phyloP scores from a whole-genome alignment of 495 filamentous ascomycete species.

The Endocarpon pusillum region DNA sequence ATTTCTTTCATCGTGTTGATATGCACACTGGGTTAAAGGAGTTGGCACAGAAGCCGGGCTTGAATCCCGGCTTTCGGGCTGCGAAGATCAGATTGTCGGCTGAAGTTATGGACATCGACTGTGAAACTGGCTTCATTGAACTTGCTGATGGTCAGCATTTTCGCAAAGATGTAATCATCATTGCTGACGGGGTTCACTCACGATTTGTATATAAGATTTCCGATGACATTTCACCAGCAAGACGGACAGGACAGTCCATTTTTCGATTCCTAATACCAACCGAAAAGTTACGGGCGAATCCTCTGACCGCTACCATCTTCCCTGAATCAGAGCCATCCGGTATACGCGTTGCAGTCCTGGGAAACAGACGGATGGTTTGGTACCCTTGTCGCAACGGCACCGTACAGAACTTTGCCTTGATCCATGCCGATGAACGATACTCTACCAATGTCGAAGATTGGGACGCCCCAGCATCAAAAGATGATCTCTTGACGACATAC shows the following conservation, averaged over 20 bases:
- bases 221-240: neutral
- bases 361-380: constrained; percentile 13
- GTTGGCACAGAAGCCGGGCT: constrained; percentile 17
- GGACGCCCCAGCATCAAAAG: too few species aligned
- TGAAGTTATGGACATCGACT: constrained; percentile 17
- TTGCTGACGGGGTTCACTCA: constrained; percentile 31
- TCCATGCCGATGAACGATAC: too few species aligned
- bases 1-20: constrained; percentile 36
- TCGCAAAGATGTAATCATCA: constrained; percentile 28
- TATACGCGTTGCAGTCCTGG: neutral
- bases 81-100: constrained; percentile 15
- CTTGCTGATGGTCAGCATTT: constrained; percentile 17
- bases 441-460: too few species aligned
- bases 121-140: constrained; percentile 21
- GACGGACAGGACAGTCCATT: constrained; percentile 8
- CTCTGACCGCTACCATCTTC: constrained; percentile 1
- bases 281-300: constrained; percentile 1
- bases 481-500: too few species aligned
- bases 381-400: constrained; percentile 14
- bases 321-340: neutral
- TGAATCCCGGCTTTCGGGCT: constrained; percentile 1
- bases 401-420: constrained; percentile 2
- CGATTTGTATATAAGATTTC: neutral
- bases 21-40: constrained; percentile 29
- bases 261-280: constrained; percentile 15